These are phyloP conservation scores for Cadophora sp. DNA, from an alignment of 2,329 filamentous ascomycete genomes.

Conservation along the genomic window DNA sequence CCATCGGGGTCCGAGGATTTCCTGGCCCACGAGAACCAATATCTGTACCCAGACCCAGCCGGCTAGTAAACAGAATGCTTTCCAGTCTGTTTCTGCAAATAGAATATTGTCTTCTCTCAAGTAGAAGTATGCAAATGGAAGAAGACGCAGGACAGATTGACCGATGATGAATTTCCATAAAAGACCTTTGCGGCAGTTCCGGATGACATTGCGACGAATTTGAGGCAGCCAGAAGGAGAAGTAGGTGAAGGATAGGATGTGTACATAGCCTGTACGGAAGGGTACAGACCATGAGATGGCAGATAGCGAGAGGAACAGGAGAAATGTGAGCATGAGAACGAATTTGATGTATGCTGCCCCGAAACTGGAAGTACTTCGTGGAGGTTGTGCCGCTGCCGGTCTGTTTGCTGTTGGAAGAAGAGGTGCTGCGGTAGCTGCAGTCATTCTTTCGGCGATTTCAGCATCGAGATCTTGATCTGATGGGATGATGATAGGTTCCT, in stretches of 20 bases:
- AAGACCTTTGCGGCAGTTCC: constrained; percentile 91
- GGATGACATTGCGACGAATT: constrained; percentile 86
- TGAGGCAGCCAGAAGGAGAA: constrained; percentile 93
- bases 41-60: constrained; percentile 91
- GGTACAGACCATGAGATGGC: constrained; percentile 66
- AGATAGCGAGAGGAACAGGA: constrained; percentile 65
- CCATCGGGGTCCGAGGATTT: constrained; percentile 87
- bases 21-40: constrained; percentile 78
- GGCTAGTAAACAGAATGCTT: constrained; percentile 67
- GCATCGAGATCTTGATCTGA: constrained; percentile 69
- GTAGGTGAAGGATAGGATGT: constrained; percentile 74
- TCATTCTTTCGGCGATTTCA: constrained; percentile 58
- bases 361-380: constrained; percentile 49
- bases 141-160: constrained; percentile 77
- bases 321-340: constrained; percentile 59
- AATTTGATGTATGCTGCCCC: constrained; percentile 64
- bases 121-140: constrained; percentile 89
- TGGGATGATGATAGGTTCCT: constrained; percentile 62
- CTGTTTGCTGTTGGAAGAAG: constrained; percentile 40
- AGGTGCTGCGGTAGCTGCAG: constrained; percentile 36
- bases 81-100: constrained; percentile 73
- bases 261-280: constrained; percentile 62
- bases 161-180: constrained; percentile 89
- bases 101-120: constrained; percentile 79
- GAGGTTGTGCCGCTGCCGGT: constrained; percentile 37